phyloP scores from a whole-genome alignment of 345 rosid species.

The Populus davidiana region DNA sequence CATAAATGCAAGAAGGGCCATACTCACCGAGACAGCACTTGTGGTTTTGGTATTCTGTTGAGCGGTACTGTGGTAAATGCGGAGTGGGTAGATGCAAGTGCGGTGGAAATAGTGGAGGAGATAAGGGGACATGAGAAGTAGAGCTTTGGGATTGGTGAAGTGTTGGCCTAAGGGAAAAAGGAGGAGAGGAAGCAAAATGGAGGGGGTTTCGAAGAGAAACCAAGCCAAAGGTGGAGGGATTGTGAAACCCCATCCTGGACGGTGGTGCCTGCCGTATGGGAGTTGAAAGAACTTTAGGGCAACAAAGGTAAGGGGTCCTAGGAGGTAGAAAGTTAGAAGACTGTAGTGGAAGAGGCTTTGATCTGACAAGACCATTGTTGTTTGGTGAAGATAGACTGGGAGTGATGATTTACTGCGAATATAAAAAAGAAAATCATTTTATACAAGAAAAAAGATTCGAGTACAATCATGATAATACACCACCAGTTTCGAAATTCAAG shows the following conservation, averaged over 20 bases:
- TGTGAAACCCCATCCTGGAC: conserved; percentile 88
- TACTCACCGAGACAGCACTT: conserved; percentile 41
- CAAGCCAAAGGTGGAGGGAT: conserved; percentile 72
- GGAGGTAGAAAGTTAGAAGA: conserved; percentile 51
- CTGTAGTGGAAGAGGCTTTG: conserved; percentile 43
- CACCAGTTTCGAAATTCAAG: too few species aligned
- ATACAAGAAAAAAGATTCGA: not conserved
- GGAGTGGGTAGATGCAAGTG: conserved; percentile 75
- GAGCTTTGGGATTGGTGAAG: conserved; percentile 49
- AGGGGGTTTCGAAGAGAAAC: conserved; percentile 92
- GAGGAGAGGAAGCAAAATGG: conserved; percentile 62
- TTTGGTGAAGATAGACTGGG: not conserved
- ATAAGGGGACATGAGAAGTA: conserved; percentile 56
- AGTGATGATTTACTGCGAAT: not conserved
- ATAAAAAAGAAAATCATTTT: not conserved
- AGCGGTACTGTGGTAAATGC: conserved; percentile 34
- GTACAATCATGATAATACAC: too few species aligned
- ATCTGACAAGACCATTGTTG: conserved; percentile 37
- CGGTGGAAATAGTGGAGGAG: conserved; percentile 83
- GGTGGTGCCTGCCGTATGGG: conserved; percentile 88
- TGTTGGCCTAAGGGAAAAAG: conserved; percentile 68
- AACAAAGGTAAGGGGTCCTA: conserved; percentile 64
- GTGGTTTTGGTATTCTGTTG: not conserved
- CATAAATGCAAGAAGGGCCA: conserved; percentile 64
- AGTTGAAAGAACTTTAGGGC: conserved; percentile 68